These are phyloP conservation scores for Coprinopsis marcescibilis DNA, from an alignment of 768 basidiomycete genomes.

Conservation along the genomic window DNA sequence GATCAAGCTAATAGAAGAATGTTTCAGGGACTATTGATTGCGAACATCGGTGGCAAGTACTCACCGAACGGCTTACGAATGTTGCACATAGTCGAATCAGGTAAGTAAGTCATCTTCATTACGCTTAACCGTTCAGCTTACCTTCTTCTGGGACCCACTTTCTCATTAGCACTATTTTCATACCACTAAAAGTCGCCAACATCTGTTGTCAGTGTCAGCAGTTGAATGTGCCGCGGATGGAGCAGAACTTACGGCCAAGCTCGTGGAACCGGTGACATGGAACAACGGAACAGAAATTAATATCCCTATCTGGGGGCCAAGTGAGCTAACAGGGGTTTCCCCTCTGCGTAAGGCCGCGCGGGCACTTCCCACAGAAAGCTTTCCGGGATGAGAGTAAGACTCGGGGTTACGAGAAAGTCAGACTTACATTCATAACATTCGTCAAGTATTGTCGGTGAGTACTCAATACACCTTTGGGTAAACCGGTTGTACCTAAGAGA, in stretches of 20 bases:
- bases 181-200: constrained; percentile 35
- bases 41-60: background rate
- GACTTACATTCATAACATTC: constrained; percentile 38
- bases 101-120: background rate
- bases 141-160: constrained; percentile 48
- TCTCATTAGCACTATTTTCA: constrained; percentile 43
- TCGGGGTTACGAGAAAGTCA: background rate
- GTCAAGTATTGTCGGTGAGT: constrained; percentile 46
- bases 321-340: constrained; percentile 26
- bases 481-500: constrained; percentile 18
- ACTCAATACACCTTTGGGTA: constrained; percentile 44
- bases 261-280: constrained; percentile 46
- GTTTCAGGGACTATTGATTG: background rate
- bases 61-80: background rate
- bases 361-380: constrained; percentile 28
- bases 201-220: constrained; percentile 22
- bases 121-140: too few species aligned
- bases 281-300: constrained; percentile 54
- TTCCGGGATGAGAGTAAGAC: background rate
- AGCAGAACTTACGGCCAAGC: constrained; percentile 16
- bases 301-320: constrained; percentile 36
- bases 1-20: constrained; percentile 28
- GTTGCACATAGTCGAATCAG: background rate
- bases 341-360: constrained; percentile 36
- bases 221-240: background rate